A percentile compares a stretch with the other conserved stretches of the same genome.
These are phyloP conservation scores for Zygosaccharomyces kombuchaensis DNA, from an alignment of 805 yeast species.

Conservation along the genomic window DNA sequence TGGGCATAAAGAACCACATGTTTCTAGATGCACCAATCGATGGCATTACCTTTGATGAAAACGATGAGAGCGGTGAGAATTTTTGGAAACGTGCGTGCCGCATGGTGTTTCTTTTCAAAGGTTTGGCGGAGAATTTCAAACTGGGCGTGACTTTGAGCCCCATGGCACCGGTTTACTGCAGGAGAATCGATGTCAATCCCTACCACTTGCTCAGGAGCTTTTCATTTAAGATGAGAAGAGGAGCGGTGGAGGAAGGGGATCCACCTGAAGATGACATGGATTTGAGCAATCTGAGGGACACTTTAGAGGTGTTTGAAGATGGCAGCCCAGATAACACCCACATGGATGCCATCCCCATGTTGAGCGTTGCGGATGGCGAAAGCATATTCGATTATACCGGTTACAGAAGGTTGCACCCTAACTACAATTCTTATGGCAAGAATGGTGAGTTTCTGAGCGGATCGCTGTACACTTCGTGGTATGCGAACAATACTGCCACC, in stretches of 20 bases:
- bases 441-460: constrained; percentile 34
- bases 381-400: constrained; percentile 33
- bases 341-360: constrained; percentile 20
- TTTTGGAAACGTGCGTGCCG: constrained; percentile 36
- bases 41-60: constrained; percentile 47
- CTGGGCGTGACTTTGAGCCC: constrained; percentile 13
- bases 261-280: background rate
- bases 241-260: background rate
- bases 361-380: constrained; percentile 28
- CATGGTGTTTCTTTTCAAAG: constrained; percentile 29
- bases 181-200: constrained; percentile 13
- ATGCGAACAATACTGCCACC: constrained; percentile 1
- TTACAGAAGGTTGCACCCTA: constrained; percentile 28
- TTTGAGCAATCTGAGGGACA: constrained; percentile 4
- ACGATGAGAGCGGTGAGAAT: constrained; percentile 33
- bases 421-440: constrained; percentile 31
- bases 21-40: constrained; percentile 62
- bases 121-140: constrained; percentile 24
- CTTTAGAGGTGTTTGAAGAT: constrained; percentile 19
- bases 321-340: constrained; percentile 22
- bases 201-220: constrained; percentile 20
- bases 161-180: constrained; percentile 15
- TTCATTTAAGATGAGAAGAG: constrained; percentile 23
- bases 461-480: constrained; percentile 32
- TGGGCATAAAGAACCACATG: constrained; percentile 55